These are phyloP conservation scores for Colletotrichum tanaceti DNA, from an alignment of 2,329 filamentous ascomycete species.

Conservation along the genomic window DNA sequence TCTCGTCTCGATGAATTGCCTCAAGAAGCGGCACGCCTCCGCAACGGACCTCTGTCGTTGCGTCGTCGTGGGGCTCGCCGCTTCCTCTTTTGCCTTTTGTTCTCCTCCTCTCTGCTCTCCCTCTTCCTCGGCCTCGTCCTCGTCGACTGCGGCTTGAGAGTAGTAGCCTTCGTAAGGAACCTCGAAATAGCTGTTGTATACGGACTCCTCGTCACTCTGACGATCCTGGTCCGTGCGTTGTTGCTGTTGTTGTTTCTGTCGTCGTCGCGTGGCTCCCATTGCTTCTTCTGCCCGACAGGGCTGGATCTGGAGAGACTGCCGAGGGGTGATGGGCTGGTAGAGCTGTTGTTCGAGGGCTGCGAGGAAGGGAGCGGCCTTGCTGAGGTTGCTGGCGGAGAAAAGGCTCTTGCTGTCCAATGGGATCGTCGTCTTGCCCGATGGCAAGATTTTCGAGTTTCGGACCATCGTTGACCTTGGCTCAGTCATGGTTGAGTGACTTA, in stretches of 20 bases:
- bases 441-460: not conserved
- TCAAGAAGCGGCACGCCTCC: slow-evolving; percentile 5
- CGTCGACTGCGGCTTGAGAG: no score
- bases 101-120: no score
- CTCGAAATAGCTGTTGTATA: not conserved
- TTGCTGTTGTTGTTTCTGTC: no score
- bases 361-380: slow-evolving; percentile 13
- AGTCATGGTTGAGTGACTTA: no score
- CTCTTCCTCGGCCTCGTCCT: not conserved
- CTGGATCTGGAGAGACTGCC: not conserved
- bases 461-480: not conserved
- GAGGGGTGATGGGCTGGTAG: slow-evolving; percentile 5
- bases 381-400: not conserved
- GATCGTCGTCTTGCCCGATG: not conserved
- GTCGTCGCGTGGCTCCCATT: not conserved
- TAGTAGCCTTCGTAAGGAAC: slow-evolving; percentile 3
- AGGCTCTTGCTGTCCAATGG: not conserved
- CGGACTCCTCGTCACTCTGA: not conserved
- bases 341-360: slow-evolving; percentile 18
- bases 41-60: not conserved
- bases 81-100: no score
- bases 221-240: no score
- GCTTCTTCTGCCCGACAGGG: not conserved
- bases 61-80: not conserved
- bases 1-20: not conserved